A percentile compares a stretch with the other conserved stretches of the same genome.
Conservation (phyloP, 176 grass and related monocot genomes). For the Carex pumila region DNA sequence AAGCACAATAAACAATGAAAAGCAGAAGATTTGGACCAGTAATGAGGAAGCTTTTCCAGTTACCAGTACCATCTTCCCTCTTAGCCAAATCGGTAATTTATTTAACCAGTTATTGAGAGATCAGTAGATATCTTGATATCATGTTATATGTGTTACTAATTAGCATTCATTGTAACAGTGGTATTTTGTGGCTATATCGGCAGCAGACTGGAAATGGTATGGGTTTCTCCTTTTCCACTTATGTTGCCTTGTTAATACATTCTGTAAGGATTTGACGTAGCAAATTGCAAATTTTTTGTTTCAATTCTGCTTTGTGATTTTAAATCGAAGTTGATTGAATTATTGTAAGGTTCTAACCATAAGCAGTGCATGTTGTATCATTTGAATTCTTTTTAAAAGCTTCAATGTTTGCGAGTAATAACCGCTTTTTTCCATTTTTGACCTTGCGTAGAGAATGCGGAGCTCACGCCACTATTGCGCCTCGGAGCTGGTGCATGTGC, state of each 20-base stretch:
- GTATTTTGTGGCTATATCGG: constrained; percentile 80
- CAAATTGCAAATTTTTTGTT: background rate
- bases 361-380: background rate
- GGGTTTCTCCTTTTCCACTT: background rate
- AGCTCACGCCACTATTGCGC: constrained; percentile 67
- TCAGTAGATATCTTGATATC: background rate
- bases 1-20: background rate
- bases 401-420: constrained; percentile 4
- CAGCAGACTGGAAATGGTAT: constrained; percentile 79
- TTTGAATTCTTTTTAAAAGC: background rate
- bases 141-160: constrained; percentile 2
- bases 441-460: constrained; percentile 71
- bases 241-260: background rate
- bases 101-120: background rate
- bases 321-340: background rate
- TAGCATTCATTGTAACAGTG: constrained; percentile 39
- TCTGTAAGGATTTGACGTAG: background rate
- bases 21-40: background rate
- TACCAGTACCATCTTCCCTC: background rate
- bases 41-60: background rate
- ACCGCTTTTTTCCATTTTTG: constrained; percentile 4
- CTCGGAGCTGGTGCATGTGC: constrained; percentile 97
- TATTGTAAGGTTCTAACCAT: background rate
- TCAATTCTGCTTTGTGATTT: background rate
- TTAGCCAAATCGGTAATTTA: background rate